These are phyloP conservation scores for Teunomyces tritomae DNA, from an alignment of 805 yeast species.

Conservation along the genomic window DNA sequence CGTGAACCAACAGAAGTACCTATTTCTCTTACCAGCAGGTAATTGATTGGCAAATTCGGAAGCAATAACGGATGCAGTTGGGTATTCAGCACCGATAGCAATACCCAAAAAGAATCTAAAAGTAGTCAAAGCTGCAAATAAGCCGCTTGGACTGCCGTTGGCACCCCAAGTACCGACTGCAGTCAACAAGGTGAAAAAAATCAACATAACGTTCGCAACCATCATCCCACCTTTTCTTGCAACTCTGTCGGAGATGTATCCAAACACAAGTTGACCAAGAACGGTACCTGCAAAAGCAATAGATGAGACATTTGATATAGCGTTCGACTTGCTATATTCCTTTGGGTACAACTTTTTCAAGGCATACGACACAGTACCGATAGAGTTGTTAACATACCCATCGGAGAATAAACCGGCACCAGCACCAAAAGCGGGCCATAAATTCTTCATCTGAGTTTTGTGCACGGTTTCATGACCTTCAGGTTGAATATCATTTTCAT, in stretches of 20 bases:
- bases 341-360: slow-evolving; percentile 62
- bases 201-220: slow-evolving; percentile 69
- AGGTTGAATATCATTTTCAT: slow-evolving; percentile 12
- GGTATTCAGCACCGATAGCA: slow-evolving; percentile 94
- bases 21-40: slow-evolving; percentile 80
- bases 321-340: slow-evolving; percentile 59
- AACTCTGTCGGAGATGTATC: slow-evolving; percentile 73
- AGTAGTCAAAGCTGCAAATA: slow-evolving; percentile 79
- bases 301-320: slow-evolving; percentile 77
- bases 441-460: slow-evolving; percentile 21
- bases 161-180: slow-evolving; percentile 72
- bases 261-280: slow-evolving; percentile 79
- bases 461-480: slow-evolving; percentile 3
- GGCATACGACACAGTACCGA: slow-evolving; percentile 73
- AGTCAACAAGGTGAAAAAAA: slow-evolving; percentile 72
- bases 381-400: slow-evolving; percentile 87
- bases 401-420: slow-evolving; percentile 95
- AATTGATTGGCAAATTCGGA: slow-evolving; percentile 83
- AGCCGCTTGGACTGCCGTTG: slow-evolving; percentile 64
- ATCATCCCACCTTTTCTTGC: slow-evolving; percentile 86
- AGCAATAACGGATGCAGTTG: slow-evolving; percentile 89
- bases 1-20: slow-evolving; percentile 88
- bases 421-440: slow-evolving; percentile 42
- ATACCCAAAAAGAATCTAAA: slow-evolving; percentile 86
- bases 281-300: slow-evolving; percentile 93